phyloP scores from a whole-genome alignment of 177 flowering plant species.

The Tripterygium wilfordii region DNA sequence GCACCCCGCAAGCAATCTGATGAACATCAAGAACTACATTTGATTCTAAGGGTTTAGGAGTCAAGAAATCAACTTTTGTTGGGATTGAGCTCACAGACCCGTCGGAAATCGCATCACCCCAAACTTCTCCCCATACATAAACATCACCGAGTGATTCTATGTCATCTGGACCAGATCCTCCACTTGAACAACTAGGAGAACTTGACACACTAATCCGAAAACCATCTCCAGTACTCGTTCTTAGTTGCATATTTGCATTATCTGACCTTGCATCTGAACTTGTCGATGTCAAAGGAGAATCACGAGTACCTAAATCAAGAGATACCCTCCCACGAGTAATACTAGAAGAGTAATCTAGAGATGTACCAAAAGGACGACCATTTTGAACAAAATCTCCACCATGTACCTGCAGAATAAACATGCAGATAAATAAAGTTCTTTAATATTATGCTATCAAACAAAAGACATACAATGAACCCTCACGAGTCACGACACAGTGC shows the following conservation, averaged over 20 bases:
- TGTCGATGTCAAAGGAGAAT: conserved; percentile 23
- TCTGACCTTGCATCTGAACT: conserved; percentile 85
- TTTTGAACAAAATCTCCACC: conserved; percentile 33
- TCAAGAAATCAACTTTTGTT: conserved; percentile 51
- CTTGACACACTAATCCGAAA: conserved; percentile 84
- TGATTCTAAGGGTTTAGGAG: conserved; percentile 39
- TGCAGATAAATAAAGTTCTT: background rate
- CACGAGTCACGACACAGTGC: too few species aligned
- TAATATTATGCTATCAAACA: too few species aligned
- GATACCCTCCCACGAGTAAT: conserved; percentile 33
- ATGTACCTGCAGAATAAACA: conserved; percentile 28
- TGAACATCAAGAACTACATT: conserved; percentile 48
- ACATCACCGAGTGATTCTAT: conserved; percentile 89
- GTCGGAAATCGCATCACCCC: conserved; percentile 52
- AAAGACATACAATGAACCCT: too few species aligned
- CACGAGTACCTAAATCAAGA: conserved; percentile 35
- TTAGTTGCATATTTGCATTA: conserved; percentile 78
- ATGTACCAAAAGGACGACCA: conserved; percentile 35
- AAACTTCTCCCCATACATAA: conserved; percentile 88
- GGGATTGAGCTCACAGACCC: conserved; percentile 31
- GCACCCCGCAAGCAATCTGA: conserved; percentile 45
- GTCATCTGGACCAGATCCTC: conserved; percentile 88
- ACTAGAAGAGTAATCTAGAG: conserved; percentile 41
- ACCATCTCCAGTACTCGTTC: conserved; percentile 67
- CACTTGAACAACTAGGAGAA: conserved; percentile 81